Evolutionary conservation across 306 rosid species (phyloP), one percentile per base, ranked within the genome.

Genomic region (Abrus pulchellus): DNA sequence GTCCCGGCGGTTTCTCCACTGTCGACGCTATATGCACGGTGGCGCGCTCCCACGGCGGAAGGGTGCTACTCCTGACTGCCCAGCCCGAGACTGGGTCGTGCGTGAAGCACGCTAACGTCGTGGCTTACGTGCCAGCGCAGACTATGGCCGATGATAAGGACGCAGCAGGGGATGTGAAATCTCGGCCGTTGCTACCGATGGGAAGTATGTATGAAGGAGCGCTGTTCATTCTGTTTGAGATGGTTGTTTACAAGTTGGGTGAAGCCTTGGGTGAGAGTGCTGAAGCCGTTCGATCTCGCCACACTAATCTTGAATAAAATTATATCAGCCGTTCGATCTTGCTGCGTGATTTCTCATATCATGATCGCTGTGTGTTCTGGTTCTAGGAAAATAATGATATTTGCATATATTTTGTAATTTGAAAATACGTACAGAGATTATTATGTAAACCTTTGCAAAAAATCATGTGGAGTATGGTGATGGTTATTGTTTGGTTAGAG

Each of bases 131-230:
- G 82, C 87, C 98, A 12, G 99, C 98, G 45, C 90, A 89, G 91
- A 95, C 98, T 1, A 93, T 92, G 99, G 99, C 98, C 7, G 88
- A 91, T 72, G 98, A 92, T 84, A 81, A 30, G 72, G 89, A 65
- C 1, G 69, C 9, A 5, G 75, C 2, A 3, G 76, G 10, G 3
- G 85, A 76, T 49, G 83, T 0, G 76, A 48, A 77, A 76, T 83
- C 88, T 33, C 84, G 94, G 80, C 82, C 94, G 89, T 77, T 90
- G 92, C 95, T 95, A 81, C 97, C 90, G 38, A 89, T 95, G 99
- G 99, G 99, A 44, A 92, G 99, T 69, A 90, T 84, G 74, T 93
- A 91, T 4, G 99, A 95, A 82, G 98, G 99, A 8, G 94, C 98
- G 1, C 2, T 95, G 86, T 95, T 89, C 57, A 97, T 95, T n/a